phyloP scores from a whole-genome alignment of 2,329 filamentous ascomycete genomes.

The Berkeleyomyces basicola region DNA sequence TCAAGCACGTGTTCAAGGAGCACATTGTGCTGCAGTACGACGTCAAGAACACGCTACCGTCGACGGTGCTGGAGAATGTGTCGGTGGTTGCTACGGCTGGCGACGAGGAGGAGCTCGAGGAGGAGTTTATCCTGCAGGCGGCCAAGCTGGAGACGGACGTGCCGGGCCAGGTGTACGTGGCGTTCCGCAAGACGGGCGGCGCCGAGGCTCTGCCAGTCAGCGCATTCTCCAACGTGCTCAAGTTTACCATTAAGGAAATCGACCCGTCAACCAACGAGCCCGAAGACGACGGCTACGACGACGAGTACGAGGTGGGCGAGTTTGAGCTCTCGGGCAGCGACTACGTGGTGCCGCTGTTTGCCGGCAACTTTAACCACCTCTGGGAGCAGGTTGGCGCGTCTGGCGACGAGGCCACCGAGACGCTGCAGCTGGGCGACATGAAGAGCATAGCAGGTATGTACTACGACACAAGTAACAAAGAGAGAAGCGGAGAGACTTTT shows the following conservation, averaged over 20 bases:
- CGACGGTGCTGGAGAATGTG: constrained; percentile 79
- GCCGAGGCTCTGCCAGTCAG: constrained; percentile 61
- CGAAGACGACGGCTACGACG: constrained; percentile 83
- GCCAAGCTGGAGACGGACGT: constrained; percentile 69
- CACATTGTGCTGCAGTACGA: constrained; percentile 93
- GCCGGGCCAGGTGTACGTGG: constrained; percentile 86
- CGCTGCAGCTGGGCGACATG: constrained; percentile 67
- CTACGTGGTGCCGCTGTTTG: constrained; percentile 85
- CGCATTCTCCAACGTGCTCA: constrained; percentile 81
- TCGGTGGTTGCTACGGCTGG: constrained; percentile 64
- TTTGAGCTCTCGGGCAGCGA: constrained; percentile 82
- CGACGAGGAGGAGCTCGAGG: constrained; percentile 69
- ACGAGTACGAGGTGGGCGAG: constrained; percentile 94
- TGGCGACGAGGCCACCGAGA: constrained; percentile 82
- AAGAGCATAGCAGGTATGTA: constrained; percentile 81
- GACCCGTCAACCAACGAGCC: constrained; percentile 87
- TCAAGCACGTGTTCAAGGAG: constrained; percentile 98
- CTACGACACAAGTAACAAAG: neutral
- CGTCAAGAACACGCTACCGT: constrained; percentile 89
- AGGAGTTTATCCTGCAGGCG: constrained; percentile 86
- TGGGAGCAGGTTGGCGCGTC: constrained; percentile 88
- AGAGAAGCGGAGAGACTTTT: neutral
- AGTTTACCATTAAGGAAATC: constrained; percentile 96
- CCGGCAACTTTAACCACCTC: constrained; percentile 84
- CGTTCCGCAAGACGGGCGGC: constrained; percentile 70